Evolutionary conservation across 2,329 filamentous ascomycete genomes (phyloP).

Genomic region (Botryotinia narcissicola): DNA sequence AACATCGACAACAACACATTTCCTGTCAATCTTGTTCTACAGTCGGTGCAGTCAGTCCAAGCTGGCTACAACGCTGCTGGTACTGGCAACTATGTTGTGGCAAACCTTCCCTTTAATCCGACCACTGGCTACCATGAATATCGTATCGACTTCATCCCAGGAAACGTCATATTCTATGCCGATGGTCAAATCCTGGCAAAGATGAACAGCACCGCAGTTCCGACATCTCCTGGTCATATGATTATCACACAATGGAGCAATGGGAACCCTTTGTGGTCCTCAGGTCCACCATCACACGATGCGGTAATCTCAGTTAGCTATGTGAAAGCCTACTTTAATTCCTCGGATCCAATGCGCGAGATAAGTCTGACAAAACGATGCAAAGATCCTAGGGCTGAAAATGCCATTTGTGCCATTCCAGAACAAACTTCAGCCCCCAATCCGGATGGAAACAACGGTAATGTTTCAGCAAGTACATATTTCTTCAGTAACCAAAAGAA

Average conservation of each 20-base stretch:
- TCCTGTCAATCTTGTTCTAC: slow-evolving; percentile 72
- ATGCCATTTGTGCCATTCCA: slow-evolving; percentile 51
- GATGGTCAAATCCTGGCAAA: slow-evolving; percentile 57
- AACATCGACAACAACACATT: slow-evolving; percentile 49
- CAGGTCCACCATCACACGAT: slow-evolving; percentile 63
- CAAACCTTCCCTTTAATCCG: slow-evolving; percentile 64
- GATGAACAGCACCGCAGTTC: slow-evolving; percentile 57
- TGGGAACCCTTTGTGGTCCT: slow-evolving; percentile 68
- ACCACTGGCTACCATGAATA: slow-evolving; percentile 70
- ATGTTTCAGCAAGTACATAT: slow-evolving; percentile 40
- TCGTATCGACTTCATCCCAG: slow-evolving; percentile 69
- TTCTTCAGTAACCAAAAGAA: slow-evolving; percentile 52
- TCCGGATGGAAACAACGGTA: slow-evolving; percentile 28
- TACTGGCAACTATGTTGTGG: slow-evolving; percentile 56
- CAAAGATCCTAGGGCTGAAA: slow-evolving; percentile 39
- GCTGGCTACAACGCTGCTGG: slow-evolving; percentile 61
- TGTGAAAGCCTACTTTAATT: slow-evolving; percentile 79
- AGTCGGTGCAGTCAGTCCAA: slow-evolving; percentile 58
- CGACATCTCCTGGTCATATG: slow-evolving; percentile 60
- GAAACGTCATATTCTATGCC: slow-evolving; percentile 65
- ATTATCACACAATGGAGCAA: slow-evolving; percentile 78
- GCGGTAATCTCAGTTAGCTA: slow-evolving; percentile 64
- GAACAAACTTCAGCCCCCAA: slow-evolving; percentile 43
- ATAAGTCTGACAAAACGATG: slow-evolving; percentile 46
- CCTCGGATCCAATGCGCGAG: slow-evolving; percentile 46